Evolutionary conservation across 768 basidiomycete genomes (phyloP), one percentile per base, ranked within the genome.

Genomic region (Termitomyces sp.): DNA sequence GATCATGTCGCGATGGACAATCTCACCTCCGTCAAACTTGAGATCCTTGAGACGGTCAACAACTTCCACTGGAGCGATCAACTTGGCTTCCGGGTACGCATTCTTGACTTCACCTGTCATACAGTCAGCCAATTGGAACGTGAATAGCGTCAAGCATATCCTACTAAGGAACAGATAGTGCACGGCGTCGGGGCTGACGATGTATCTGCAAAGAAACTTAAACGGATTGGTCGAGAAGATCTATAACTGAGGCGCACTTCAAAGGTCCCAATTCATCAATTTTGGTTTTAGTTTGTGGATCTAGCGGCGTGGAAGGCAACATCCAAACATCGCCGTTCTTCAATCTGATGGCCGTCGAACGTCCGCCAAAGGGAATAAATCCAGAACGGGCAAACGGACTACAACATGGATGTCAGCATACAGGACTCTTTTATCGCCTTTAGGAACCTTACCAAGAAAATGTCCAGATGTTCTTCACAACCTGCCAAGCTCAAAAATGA

Each of bases 311-410:
- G 3, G 90, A 92, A 0, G 89, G 91, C 34, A 92, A 77, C 14
- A 94, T 79, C 84, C 89, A 94, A 37, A 94, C 85, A 32, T 81
- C 84, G 46, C 86, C 85, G 42, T 79, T 80, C 47, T 71, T 72
- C 34, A 94, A 77, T 72, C 80, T 85, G 67, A 94, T 77, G 1
- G 91, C 92, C 0, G 91, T 94, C 10, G 89, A 85, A 51, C 93
- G 78, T 17, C 91, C 91, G 0, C 93, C 92, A 42, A 91, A 74
- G 9, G 90, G 89, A 5, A 92, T 60, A 40, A 89, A 31, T 7
- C 84, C 82, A 62, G 80, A 81, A 57, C 89, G 82, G n/a, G 80
- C 70, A 67, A 89, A 90, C 2, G 87, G 85, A 34, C 87, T 86
- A 25, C 4, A 14, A 61, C 11, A 55, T 49, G 25, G 3, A 34